Evolutionary conservation across 202 grass and related monocot species (phyloP).

Genomic region (Cymbopogon flexuosus): DNA sequence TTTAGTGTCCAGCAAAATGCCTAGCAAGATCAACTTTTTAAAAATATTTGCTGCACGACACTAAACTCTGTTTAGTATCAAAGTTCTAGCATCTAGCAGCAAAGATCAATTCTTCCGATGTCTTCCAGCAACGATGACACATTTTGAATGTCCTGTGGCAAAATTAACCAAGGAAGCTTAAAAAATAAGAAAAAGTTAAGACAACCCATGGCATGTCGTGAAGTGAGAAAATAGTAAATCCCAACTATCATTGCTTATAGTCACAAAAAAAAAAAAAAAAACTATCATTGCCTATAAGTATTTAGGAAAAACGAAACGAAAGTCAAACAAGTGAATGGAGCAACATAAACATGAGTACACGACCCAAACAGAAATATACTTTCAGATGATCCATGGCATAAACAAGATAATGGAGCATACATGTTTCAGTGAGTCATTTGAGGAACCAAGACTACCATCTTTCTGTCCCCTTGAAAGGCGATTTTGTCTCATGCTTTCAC

Average conservation of each 20-base stretch:
- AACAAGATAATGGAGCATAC: slow-evolving; percentile 36
- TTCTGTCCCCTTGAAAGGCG: slow-evolving; percentile 46
- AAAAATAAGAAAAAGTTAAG: background rate
- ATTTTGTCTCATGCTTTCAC: slow-evolving; percentile 80
- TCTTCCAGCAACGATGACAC: background rate
- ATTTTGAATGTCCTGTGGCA: background rate
- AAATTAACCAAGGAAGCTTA: background rate
- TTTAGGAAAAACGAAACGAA: background rate
- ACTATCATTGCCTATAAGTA: background rate
- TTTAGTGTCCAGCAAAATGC: background rate
- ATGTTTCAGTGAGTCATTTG: slow-evolving; percentile 51
- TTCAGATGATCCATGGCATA: background rate
- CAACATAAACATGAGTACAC: background rate
- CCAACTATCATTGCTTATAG: background rate
- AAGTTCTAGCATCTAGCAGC: background rate
- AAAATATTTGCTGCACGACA: background rate
- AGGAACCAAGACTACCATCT: slow-evolving; percentile 52
- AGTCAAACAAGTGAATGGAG: background rate
- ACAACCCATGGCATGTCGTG: background rate
- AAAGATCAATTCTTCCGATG: background rate
- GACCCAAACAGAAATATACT: background rate
- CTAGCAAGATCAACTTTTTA: background rate
- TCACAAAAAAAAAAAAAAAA: too few relatives aligned
- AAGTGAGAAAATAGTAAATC: background rate
- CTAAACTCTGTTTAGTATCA: background rate